Conservation (phyloP, 208 protist genomes). For the Acanthamoeba royreba region DNA sequence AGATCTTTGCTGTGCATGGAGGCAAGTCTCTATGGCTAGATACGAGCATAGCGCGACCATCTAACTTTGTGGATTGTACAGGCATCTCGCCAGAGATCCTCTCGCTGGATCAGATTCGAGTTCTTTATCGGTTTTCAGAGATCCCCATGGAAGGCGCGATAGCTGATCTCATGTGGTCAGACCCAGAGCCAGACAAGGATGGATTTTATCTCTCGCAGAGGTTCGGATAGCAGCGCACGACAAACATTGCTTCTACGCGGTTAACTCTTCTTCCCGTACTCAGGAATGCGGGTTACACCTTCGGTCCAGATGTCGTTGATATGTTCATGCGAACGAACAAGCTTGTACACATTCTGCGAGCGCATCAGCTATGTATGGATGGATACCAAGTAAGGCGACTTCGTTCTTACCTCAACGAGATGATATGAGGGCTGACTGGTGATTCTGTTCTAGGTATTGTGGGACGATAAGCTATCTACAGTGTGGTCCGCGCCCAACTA, state of each 20-base stretch:
- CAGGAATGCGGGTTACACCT: slow-evolving; percentile 84
- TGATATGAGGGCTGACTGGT: too few species aligned
- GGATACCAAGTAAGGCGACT: slow-evolving; percentile 74
- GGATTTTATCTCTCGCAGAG: background rate
- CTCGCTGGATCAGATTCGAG: slow-evolving; percentile 91
- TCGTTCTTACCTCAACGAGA: too few species aligned
- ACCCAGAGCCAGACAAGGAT: slow-evolving; percentile 84
- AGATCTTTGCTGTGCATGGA: slow-evolving; percentile 89
- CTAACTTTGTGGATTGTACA: slow-evolving; percentile 79
- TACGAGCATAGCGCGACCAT: slow-evolving; percentile 55
- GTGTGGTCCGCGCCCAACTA: slow-evolving; percentile 98
- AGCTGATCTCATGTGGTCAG: slow-evolving; percentile 98
- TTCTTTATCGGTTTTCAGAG: slow-evolving; percentile 93
- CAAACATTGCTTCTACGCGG: too few species aligned
- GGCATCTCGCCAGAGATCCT: slow-evolving; percentile 18
- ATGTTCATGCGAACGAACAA: slow-evolving; percentile 83
- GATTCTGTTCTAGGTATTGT: too few species aligned
- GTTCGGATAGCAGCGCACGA: too few species aligned
- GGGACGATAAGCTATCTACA: slow-evolving; percentile 81
- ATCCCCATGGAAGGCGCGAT: slow-evolving; percentile 96
- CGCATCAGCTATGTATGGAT: slow-evolving; percentile 87
- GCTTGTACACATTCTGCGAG: slow-evolving; percentile 80
- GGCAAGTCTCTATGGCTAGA: slow-evolving; percentile 71
- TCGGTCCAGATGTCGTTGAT: slow-evolving; percentile 76
- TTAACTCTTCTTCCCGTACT: too few species aligned